These are phyloP conservation scores for Aspergillus sclerotiicarbonarius DNA, from an alignment of 495 filamentous ascomycete genomes.

Conservation along the genomic window DNA sequence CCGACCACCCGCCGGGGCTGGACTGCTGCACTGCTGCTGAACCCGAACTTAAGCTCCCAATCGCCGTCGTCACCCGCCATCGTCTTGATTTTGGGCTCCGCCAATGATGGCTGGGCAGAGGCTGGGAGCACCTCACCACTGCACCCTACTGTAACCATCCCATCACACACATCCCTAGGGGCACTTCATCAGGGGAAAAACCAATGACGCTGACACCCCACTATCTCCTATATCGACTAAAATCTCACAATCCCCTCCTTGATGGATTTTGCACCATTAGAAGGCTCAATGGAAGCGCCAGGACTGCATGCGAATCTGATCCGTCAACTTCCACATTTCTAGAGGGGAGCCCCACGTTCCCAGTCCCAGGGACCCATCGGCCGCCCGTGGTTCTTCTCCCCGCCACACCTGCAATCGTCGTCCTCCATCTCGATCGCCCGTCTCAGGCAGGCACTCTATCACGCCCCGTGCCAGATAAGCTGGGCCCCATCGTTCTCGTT, in stretches of 20 bases:
- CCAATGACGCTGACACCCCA: no score
- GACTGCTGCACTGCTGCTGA: not conserved
- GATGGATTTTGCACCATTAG: no score
- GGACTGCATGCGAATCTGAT: constrained; percentile 8
- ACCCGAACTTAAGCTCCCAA: no score
- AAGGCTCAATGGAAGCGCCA: no score
- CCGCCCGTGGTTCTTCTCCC: not conserved
- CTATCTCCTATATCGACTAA: not conserved
- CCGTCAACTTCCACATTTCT: constrained; percentile 8
- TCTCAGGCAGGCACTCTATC: not conserved
- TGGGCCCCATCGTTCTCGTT: constrained; percentile 6
- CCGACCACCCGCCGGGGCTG: not conserved
- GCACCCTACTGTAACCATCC: no score
- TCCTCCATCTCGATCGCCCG: not conserved
- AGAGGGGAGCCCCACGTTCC: constrained; percentile 6
- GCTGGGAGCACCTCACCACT: no score
- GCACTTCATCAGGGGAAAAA: no score
- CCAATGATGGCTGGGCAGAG: no score
- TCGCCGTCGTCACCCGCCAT: no score
- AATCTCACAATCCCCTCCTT: not conserved
- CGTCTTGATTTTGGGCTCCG: no score
- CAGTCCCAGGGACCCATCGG: not conserved
- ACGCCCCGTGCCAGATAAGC: constrained; percentile 1
- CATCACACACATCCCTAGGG: no score
- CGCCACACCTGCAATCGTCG: not conserved